Base-by-base conservation (phyloP, 768 basidiomycete genomes). In the Rhodocollybia butyracea region DNA sequence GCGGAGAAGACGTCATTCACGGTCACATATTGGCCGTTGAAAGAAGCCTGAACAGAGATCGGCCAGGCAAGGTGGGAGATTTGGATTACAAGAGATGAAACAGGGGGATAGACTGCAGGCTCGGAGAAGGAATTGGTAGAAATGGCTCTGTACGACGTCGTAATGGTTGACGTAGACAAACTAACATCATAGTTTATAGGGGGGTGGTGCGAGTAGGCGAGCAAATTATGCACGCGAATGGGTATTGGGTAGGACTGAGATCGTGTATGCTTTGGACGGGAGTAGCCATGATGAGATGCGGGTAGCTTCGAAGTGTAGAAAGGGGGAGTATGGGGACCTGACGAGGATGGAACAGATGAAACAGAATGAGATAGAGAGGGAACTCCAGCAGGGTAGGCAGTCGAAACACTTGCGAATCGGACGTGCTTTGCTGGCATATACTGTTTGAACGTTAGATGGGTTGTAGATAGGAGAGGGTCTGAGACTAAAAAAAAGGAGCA, bases 1-100 rank as follows among this genome's bases (percentile, higher is more conserved):
- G 70, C 70, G 21, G 69, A 60, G 36, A 84, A 67, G 21, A 84
- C 75, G 62, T 81, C 79, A 24, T 68, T 69, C 57, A 71, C 65
- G 6, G 76, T 71, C 47, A 79, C 69, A 59, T 65, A 70, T 21
- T 67, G 62, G 21, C 64, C 69, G 5, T 66, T 54, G 22, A 60
- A 61, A 3, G 63, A 57, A 2, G 36, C 31, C 13, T 40, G 34
- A 15, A 66, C 55, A 13, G 63, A 54, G n/a, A 54, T 54, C 11
- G 53, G 24, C 53, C 53, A 3, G 69, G 65, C 17, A 60, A 59
- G 51, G 76, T 68, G 12, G 65, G 62, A 59, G 27, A 53, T 53
- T 27, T 53, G 39, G 60, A 80, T 65, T 54, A 63, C 57, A 47
- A 80, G 64, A n/a, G 56, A 58, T 12, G 64, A 54, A 2, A 76